These are phyloP conservation scores for Yamadazyma buinensis DNA, from an alignment of 1,139 yeast genomes.

Conservation along the genomic window DNA sequence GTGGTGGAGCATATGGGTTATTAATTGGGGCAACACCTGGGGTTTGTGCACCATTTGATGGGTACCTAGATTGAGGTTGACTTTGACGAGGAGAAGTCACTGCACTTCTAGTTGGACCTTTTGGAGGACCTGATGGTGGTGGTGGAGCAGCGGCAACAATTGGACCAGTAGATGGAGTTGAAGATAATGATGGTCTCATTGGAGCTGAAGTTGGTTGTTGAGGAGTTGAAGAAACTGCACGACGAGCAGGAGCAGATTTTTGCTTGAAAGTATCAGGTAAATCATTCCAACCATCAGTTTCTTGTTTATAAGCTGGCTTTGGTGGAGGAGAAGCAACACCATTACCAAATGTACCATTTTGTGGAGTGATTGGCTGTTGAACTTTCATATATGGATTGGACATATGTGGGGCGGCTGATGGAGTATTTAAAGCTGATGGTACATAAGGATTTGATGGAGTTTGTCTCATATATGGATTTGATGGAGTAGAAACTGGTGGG, in stretches of 20 bases:
- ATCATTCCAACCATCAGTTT: conserved; percentile 93
- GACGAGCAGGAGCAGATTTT: conserved; percentile 47
- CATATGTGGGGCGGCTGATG: conserved; percentile 13
- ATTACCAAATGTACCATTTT: conserved; percentile 1
- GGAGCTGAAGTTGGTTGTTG: conserved; percentile 21
- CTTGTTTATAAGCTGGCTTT: conserved; percentile 42
- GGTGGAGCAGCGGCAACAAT: conserved; percentile 12
- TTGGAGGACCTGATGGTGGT: conserved; percentile 34
- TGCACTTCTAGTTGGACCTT: conserved; percentile 25
- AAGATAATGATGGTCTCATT: conserved; percentile 16
- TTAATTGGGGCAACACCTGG: conserved; percentile 11
- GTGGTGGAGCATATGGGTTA: conserved; percentile 16
- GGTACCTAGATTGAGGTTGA: conserved; percentile 32
- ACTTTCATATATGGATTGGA: conserved; percentile 15
- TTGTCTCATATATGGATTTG: conserved; percentile 4
- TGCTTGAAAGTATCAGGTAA: conserved; percentile 67
- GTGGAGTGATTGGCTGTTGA: conserved; percentile 8
- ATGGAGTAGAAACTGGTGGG: not conserved
- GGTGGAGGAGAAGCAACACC: conserved; percentile 25
- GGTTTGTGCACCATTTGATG: conserved; percentile 27
- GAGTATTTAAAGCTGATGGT: conserved; percentile 13
- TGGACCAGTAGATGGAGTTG: conserved; percentile 6
- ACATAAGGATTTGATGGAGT: conserved; percentile 14
- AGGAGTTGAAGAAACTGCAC: conserved; percentile 43
- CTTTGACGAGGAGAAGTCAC: conserved; percentile 14